phyloP scores from a whole-genome alignment of 257 asterid genomes.

The Nicotiana knightiana region DNA sequence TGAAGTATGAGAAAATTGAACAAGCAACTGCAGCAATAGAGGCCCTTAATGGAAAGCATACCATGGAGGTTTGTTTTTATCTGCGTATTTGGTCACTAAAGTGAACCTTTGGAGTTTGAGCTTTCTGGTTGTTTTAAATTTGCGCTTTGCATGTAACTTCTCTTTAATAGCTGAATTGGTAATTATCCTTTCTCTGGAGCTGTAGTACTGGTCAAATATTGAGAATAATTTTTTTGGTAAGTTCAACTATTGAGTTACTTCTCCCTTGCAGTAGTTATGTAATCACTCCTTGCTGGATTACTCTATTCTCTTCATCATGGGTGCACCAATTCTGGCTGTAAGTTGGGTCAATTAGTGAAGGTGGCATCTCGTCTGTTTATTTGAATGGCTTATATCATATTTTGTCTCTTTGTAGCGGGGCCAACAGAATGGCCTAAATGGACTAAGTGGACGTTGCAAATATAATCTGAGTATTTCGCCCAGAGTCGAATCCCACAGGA shows the following conservation, averaged over 20 bases:
- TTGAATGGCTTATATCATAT: neutral
- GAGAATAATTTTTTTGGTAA: neutral
- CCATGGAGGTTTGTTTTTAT: constrained; percentile 70
- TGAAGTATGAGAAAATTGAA: constrained; percentile 80
- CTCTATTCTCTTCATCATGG: neutral
- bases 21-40: constrained; percentile 87
- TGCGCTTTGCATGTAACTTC: neutral
- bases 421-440: constrained; percentile 6
- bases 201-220: neutral
- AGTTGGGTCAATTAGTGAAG: neutral
- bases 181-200: neutral
- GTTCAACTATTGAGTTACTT: neutral
- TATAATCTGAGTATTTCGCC: no score
- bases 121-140: neutral
- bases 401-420: constrained; percentile 1
- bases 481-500: no score
- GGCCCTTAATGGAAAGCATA: constrained; percentile 87
- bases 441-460: no score
- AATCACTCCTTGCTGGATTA: neutral
- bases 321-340: neutral
- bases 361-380: neutral
- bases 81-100: neutral
- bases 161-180: neutral
- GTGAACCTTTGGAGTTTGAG: neutral
- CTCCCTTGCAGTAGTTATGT: neutral